phyloP scores from a whole-genome alignment of 805 yeast genomes.

The Candida xiaguanensis region DNA sequence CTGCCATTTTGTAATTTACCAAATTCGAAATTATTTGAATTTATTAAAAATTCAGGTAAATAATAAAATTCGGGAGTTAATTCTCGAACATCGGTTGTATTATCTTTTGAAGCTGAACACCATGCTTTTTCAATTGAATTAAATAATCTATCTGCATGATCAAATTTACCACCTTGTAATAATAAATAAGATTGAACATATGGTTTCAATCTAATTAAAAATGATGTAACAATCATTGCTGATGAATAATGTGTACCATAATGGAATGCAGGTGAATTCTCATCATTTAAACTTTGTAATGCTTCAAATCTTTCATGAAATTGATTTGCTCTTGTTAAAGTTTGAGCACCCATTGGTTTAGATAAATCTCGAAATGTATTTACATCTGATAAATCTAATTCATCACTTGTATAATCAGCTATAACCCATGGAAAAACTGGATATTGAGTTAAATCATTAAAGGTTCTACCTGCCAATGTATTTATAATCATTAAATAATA shows the following conservation, averaged over 20 bases:
- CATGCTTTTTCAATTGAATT: slow-evolving; percentile 74
- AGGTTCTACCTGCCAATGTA: slow-evolving; percentile 84
- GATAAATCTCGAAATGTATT: slow-evolving; percentile 67
- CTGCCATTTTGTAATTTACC: slow-evolving; percentile 68
- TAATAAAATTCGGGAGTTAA: slow-evolving; percentile 82
- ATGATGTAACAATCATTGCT: slow-evolving; percentile 88
- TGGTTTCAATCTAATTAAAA: slow-evolving; percentile 71
- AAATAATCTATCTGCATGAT: slow-evolving; percentile 82
- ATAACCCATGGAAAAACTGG: slow-evolving; percentile 93
- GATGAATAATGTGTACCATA: slow-evolving; percentile 93
- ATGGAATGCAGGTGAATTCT: slow-evolving; percentile 70
- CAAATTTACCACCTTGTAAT: slow-evolving; percentile 85
- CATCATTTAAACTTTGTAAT: slow-evolving; percentile 56
- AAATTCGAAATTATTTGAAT: slow-evolving; percentile 63
- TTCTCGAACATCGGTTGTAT: slow-evolving; percentile 85
- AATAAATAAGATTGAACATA: slow-evolving; percentile 74
- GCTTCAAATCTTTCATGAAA: slow-evolving; percentile 75
- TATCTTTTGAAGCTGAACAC: slow-evolving; percentile 74
- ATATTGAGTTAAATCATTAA: slow-evolving; percentile 84
- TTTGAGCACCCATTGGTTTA: slow-evolving; percentile 92
- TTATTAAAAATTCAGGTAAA: slow-evolving; percentile 72
- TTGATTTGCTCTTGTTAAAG: slow-evolving; percentile 51
- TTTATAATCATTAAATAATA: slow-evolving; percentile 76
- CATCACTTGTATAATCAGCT: slow-evolving; percentile 73
- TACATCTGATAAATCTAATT: slow-evolving; percentile 61